These are phyloP conservation scores for Xylariaceae sp. DNA, from an alignment of 2,329 filamentous ascomycete genomes.

Conservation along the genomic window DNA sequence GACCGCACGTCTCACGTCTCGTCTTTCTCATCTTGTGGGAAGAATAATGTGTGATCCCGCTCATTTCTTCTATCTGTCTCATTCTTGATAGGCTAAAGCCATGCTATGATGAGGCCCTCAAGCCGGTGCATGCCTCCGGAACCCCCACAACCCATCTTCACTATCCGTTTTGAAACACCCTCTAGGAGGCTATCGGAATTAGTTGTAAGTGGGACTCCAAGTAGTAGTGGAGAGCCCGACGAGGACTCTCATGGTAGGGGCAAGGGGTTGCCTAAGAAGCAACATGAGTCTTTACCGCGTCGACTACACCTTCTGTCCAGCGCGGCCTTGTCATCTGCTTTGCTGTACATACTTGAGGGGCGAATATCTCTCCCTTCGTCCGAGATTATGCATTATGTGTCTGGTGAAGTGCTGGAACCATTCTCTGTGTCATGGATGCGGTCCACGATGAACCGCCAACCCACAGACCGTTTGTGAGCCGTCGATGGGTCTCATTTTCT, in stretches of 20 bases:
- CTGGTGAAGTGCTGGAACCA: too few relatives aligned
- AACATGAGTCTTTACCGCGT: not conserved
- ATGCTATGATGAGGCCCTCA: not conserved
- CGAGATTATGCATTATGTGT: too few relatives aligned
- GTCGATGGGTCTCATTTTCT: conserved; percentile 1
- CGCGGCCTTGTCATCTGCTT: conserved; percentile 1
- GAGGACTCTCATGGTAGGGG: too few relatives aligned
- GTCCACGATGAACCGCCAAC: not conserved
- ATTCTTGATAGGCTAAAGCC: not conserved
- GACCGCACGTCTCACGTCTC: not conserved
- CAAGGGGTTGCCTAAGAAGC: too few relatives aligned
- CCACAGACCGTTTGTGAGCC: not conserved
- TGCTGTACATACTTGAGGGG: not conserved
- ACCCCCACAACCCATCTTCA: not conserved
- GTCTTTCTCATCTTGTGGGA: too few relatives aligned
- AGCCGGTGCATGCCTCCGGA: not conserved
- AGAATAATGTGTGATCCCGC: too few relatives aligned
- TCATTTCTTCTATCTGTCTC: conserved; percentile 3
- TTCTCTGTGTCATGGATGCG: conserved; percentile 4
- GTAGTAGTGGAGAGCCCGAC: too few relatives aligned
- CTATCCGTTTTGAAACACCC: too few relatives aligned
- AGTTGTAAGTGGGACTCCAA: too few relatives aligned
- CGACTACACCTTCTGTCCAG: not conserved
- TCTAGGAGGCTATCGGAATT: too few relatives aligned
- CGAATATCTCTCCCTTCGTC: conserved; percentile 3